These are phyloP conservation scores for Populus davidiana DNA, from an alignment of 345 rosid species.

Conservation along the genomic window DNA sequence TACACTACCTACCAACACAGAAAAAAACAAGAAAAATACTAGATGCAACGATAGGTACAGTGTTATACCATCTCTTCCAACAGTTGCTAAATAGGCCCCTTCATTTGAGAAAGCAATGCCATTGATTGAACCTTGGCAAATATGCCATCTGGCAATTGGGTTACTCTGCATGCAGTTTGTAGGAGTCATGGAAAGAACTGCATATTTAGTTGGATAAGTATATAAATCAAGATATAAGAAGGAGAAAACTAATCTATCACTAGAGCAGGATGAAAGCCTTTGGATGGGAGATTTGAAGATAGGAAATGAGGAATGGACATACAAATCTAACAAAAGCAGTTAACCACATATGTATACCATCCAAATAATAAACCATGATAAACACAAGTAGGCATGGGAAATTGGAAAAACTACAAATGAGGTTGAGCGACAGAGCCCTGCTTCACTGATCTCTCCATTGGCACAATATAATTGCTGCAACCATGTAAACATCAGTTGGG, in stretches of 20 bases:
- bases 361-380: neutral
- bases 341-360: neutral
- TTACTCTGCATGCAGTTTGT: constrained; percentile 68
- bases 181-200: constrained; percentile 18
- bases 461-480: neutral
- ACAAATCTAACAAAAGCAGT: neutral
- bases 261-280: no score
- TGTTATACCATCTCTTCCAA: constrained; percentile 93
- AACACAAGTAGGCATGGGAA: neutral
- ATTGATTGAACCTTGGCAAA: constrained; percentile 91
- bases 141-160: constrained; percentile 97
- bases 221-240: constrained; percentile 1
- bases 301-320: neutral
- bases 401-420: neutral
- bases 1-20: constrained; percentile 6
- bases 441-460: neutral
- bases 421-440: neutral
- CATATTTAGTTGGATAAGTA: neutral
- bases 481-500: neutral
- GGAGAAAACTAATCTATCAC: constrained; percentile 13
- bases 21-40: neutral
- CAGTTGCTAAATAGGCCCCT: constrained; percentile 81
- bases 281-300: no score
- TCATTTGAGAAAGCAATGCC: constrained; percentile 82
- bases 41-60: neutral